Evolutionary conservation across 2,329 filamentous ascomycete species (phyloP), one percentile per base, ranked within the genome.

Genomic region (Stachybotrys chartarum): DNA sequence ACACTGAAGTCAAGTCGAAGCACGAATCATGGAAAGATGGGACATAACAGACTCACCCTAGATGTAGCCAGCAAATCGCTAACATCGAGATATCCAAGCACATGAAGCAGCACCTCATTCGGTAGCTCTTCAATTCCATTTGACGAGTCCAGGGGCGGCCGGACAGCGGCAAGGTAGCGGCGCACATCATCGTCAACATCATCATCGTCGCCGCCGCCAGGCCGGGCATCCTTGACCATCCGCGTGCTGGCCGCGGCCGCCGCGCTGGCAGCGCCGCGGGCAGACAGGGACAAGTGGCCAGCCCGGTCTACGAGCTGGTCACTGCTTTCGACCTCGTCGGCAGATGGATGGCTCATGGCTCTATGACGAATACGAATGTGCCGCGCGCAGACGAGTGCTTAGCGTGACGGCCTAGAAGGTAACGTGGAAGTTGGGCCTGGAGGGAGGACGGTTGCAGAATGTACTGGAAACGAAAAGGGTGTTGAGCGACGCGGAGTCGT

Each of bases 81-180:
- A 50, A 84, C 79, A 58, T 85, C 82, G 55, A 85, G 69, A 60
- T 78, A 81, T 54, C 75, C 72, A 58, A 84, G 69, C 47, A 85
- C 79, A 55, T 81, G 75, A 58, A 80, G 74, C 54, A 84, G 67
- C 31, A 84, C 66, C 67, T 85, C 82, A 66, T 79, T 83, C 30
- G 82, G 82, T 50, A 85, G 68, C 47, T 68, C 66, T 53, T 75
- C 71, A 68, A 72, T 61, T 55, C 64, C 60, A 57, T 61, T 52
- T 39, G 59, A 52, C 45, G 45, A 24, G 35, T 42, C 35, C 35
- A 47, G 45, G 8, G 45, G 45, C 11, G 10, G 45, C n/a, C 45
- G 24, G 24, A 24, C 24, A 24, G 45, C 45, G 4, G n/a, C 45
- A 42, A 10, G 35, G 35, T 42, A 14, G 10, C 35, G 14, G 8